Evolutionary conservation across 257 asterid species (phyloP).

Genomic region (Scutellaria galericulata): DNA sequence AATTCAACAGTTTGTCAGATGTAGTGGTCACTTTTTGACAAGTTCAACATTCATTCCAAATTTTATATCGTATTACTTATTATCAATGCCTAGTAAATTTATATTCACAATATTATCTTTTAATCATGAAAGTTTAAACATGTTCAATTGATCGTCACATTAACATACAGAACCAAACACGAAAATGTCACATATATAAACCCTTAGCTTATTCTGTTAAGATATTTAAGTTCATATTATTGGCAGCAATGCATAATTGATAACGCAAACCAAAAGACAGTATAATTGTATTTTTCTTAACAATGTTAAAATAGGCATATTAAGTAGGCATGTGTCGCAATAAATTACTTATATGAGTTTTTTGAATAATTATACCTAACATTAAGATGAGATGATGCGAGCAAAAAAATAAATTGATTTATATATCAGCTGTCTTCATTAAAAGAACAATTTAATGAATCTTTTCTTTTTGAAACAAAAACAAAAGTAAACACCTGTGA

Average conservation of each 20-base stretch:
- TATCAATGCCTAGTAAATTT: not conserved
- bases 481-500: conserved; percentile 39
- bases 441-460: conserved; percentile 23
- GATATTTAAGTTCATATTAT: too few relatives aligned
- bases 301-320: too few relatives aligned
- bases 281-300: too few relatives aligned
- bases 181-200: not conserved
- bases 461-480: not conserved
- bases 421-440: conserved; percentile 33
- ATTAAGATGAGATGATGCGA: not conserved
- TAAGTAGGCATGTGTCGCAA: too few relatives aligned
- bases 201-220: too few relatives aligned
- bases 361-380: not conserved
- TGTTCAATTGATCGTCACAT: not conserved
- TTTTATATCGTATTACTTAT: not conserved
- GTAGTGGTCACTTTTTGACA: conserved; percentile 34
- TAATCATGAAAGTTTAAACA: not conserved
- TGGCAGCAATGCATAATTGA: too few relatives aligned
- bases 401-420: conserved; percentile 9
- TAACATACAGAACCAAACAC: not conserved
- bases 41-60: conserved; percentile 6
- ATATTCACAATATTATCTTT: not conserved
- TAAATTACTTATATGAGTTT: too few relatives aligned
- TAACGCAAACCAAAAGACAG: too few relatives aligned
- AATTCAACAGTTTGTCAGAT: conserved; percentile 20